These are phyloP conservation scores for Pleurotus tuber-regium DNA, from an alignment of 768 basidiomycete genomes.

Conservation along the genomic window DNA sequence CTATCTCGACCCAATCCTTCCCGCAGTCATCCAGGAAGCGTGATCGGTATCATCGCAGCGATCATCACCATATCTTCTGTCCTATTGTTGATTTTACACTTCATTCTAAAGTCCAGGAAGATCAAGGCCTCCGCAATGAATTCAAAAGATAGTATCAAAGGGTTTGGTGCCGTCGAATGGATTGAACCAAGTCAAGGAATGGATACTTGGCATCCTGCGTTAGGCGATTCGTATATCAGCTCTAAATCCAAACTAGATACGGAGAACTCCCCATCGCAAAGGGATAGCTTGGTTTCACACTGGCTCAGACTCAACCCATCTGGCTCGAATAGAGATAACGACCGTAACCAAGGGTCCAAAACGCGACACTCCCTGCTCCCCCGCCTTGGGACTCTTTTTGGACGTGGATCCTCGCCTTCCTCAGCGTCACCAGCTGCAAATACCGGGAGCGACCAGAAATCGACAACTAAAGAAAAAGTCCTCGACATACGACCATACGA, in stretches of 20 bases:
- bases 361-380: not conserved
- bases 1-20: not conserved
- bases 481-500: conserved; percentile 4
- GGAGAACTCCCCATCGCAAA: not conserved
- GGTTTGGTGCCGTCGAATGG: conserved; percentile 9
- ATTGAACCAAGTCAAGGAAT: not conserved
- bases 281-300: conserved; percentile 5
- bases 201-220: conserved; percentile 8
- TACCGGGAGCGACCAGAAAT: not conserved
- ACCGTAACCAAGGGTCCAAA: not conserved
- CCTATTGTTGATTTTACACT: not conserved
- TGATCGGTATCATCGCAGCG: not conserved
- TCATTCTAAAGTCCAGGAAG: conserved; percentile 2
- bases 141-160: conserved; percentile 1
- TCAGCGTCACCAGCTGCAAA: not conserved
- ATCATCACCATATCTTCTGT: not conserved
- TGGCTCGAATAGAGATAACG: not conserved
- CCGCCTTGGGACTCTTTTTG: not conserved
- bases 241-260: not conserved
- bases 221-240: too few species aligned
- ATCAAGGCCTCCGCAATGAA: not conserved
- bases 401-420: not conserved
- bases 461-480: not conserved
- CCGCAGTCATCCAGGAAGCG: not conserved
- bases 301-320: conserved; percentile 2